Conservation (phyloP, 2,329 filamentous ascomycete species). For the Neonectria coccinea region DNA sequence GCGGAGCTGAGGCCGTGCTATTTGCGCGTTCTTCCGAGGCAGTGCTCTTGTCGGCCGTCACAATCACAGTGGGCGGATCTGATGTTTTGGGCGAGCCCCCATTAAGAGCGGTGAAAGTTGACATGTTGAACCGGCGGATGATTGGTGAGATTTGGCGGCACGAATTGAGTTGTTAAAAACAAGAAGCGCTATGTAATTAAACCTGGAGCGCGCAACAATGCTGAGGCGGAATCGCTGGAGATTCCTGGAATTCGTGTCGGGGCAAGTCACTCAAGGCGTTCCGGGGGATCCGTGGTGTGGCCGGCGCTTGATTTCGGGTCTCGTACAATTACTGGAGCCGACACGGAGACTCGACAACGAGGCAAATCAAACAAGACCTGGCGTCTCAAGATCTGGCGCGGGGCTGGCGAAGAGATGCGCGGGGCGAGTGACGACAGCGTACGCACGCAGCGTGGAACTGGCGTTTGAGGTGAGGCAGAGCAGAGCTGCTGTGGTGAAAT, state of each 20-base stretch:
- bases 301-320: conserved; percentile 17
- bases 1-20: conserved; percentile 40
- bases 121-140: conserved; percentile 52
- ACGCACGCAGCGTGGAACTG: conserved; percentile 19
- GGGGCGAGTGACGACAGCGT: conserved; percentile 20
- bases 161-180: conserved; percentile 9
- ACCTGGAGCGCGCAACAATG: conserved; percentile 12
- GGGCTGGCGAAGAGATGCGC: conserved; percentile 23
- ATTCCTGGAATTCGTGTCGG: not conserved
- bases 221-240: conserved; percentile 5
- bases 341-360: conserved; percentile 8
- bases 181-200: conserved; percentile 13
- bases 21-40: conserved; percentile 51
- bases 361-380: not conserved
- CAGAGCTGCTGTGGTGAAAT: conserved; percentile 4
- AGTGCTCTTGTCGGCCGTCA: conserved; percentile 47
- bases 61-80: conserved; percentile 49
- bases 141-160: conserved; percentile 13
- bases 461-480: conserved; percentile 7
- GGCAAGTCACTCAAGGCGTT: conserved; percentile 14
- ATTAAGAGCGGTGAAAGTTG: conserved; percentile 65
- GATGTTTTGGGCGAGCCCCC: conserved; percentile 60
- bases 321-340: conserved; percentile 12
- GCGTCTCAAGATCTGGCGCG: conserved; percentile 17
- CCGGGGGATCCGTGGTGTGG: conserved; percentile 34